Evolutionary conservation across 1,139 yeast species (phyloP).

Genomic region (Sugiyamaella xylanicola): DNA sequence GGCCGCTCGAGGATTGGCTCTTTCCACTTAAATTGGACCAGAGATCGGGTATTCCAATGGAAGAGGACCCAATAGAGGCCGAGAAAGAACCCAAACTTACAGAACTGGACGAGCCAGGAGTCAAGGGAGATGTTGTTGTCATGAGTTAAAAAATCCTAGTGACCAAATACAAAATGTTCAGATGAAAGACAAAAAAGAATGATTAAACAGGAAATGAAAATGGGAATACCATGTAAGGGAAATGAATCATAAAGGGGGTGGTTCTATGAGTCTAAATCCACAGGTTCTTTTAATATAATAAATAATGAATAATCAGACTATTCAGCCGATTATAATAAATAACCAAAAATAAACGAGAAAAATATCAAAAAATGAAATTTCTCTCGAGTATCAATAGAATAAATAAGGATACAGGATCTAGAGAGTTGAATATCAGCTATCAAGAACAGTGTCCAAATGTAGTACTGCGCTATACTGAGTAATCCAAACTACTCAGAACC

Average conservation of each 20-base stretch:
- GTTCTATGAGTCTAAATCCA: neutral
- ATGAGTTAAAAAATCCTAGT: constrained; percentile 11
- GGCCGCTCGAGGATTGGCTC: neutral
- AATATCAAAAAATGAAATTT: neutral
- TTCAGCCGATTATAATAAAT: neutral
- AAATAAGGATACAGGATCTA: neutral
- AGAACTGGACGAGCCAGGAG: constrained; percentile 20
- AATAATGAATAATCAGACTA: neutral
- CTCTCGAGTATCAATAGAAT: neutral
- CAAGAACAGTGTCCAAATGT: neutral
- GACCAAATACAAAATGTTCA: constrained; percentile 7
- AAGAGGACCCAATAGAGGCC: constrained; percentile 8
- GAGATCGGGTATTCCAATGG: constrained; percentile 20
- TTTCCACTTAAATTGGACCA: constrained; percentile 16
- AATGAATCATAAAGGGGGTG: constrained; percentile 9
- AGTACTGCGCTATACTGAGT: neutral
- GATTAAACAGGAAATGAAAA: neutral
- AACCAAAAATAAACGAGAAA: neutral
- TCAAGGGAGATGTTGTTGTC: constrained; percentile 28
- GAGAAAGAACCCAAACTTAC: constrained; percentile 18
- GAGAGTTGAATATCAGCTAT: neutral
- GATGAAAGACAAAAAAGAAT: no score
- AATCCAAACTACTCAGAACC: neutral
- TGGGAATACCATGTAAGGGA: neutral
- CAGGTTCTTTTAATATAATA: neutral